These are phyloP conservation scores for Pisolithus sp. DNA, from an alignment of 768 basidiomycete species.

Conservation along the genomic window DNA sequence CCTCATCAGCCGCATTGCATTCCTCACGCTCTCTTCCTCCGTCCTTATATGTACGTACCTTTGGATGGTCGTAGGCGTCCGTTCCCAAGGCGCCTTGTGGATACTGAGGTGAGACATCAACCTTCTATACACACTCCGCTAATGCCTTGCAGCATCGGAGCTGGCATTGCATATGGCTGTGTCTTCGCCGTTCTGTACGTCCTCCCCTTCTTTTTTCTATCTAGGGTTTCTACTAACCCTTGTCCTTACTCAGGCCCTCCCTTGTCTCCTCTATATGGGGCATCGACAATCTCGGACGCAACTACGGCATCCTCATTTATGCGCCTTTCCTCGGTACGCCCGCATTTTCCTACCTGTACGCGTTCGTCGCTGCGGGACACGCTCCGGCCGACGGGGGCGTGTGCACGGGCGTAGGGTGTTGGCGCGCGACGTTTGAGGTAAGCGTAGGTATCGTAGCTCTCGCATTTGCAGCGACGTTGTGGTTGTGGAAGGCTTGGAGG, in stretches of 20 bases:
- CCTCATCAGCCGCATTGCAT: slow-evolving; percentile 54
- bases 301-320: slow-evolving; percentile 70
- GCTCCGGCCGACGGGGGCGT: slow-evolving; percentile 32
- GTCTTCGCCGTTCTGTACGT: slow-evolving; percentile 68
- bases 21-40: slow-evolving; percentile 45
- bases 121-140: neutral
- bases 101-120: slow-evolving; percentile 47
- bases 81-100: slow-evolving; percentile 54
- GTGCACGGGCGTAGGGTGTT: slow-evolving; percentile 58
- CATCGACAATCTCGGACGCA: slow-evolving; percentile 59
- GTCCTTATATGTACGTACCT: slow-evolving; percentile 46
- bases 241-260: slow-evolving; percentile 46
- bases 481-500: slow-evolving; percentile 63
- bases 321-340: slow-evolving; percentile 73
- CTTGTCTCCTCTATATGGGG: slow-evolving; percentile 73
- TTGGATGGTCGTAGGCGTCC: slow-evolving; percentile 48
- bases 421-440: slow-evolving; percentile 60
- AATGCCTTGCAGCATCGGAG: slow-evolving; percentile 43
- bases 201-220: neutral
- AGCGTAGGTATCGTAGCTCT: slow-evolving; percentile 36
- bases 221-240: neutral
- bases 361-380: slow-evolving; percentile 54
- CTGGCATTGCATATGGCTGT: slow-evolving; percentile 63
- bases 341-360: slow-evolving; percentile 74
- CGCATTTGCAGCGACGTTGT: slow-evolving; percentile 38